Base-by-base conservation (phyloP, 495 filamentous ascomycete genomes). In the Penicillium steckii region DNA sequence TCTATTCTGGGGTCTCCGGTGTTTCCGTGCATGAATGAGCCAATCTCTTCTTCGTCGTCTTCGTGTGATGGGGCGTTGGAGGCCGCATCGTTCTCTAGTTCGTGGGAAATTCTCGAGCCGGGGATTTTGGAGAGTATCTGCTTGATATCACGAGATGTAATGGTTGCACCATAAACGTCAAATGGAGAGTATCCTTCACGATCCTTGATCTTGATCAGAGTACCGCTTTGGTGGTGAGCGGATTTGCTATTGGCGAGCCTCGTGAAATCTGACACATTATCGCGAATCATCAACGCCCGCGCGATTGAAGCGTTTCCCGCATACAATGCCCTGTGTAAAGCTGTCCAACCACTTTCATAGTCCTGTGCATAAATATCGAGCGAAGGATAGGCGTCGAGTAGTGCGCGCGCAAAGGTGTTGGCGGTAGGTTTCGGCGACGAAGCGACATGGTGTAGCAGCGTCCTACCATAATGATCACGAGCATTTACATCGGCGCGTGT, bases 121-220 rank as follows among this genome's bases (percentile, higher is more conserved):
- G 64, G 55, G 37, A 23, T 1, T 13, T 23, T 41, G 15, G 56
- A 55, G 24, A 44, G 32, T 19, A 58, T 50, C 18, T 57, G 69
- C 49, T 72, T 74, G 32, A 80, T 74, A 25, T 71, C 72, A 19
- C 76, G 69, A 24, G 85, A 80, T 40, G 83, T 83, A 46, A 96
- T 91, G 10, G 90, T 93, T 19, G 86, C 81, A 41, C 85, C 86
- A 57, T 94, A 96, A 13, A 97, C 75, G 64, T 97, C 93, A 53
- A 96, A 95, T 0, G 94, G 92, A 50, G 91, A 95, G 58, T 93
- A 88, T 15, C 95, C 95, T 66, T 96, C 92, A 41, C 87, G 85
- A 59, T 98, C 94, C 66, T 98, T 98, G 45, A 94, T 86, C 71
- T 95, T 96, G 57, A 97, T 93, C 22, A 96, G 70, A 25, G 83